Percentiles rank a stretch among this genome's conserved stretches.
Conservation (phyloP, 768 basidiomycete species). For the Tulasnella sp. region DNA sequence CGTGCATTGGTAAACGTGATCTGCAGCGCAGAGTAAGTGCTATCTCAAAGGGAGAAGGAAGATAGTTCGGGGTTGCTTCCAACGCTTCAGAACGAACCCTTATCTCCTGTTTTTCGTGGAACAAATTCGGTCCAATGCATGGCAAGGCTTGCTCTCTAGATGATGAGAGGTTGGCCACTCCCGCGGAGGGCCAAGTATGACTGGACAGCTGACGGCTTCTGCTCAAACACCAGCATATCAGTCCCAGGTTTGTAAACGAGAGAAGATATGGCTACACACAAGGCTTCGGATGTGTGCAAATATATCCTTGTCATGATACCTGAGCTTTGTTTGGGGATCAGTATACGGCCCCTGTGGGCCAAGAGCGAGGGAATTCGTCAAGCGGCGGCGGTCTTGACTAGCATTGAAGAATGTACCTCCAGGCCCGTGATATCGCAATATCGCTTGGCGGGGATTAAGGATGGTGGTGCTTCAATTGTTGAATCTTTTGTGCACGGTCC, state of each 20-base stretch:
- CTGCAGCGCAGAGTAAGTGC: no score
- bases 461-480: slow-evolving; percentile 78
- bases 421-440: slow-evolving; percentile 84
- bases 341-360: slow-evolving; percentile 63
- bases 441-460: slow-evolving; percentile 58
- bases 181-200: slow-evolving; percentile 2
- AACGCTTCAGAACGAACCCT: no score
- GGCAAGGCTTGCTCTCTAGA: no score
- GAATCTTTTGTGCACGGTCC: slow-evolving; percentile 37
- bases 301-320: slow-evolving; percentile 80
- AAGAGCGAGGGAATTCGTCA: neutral
- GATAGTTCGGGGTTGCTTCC: no score
- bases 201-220: slow-evolving; percentile 13
- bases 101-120: no score
- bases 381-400: neutral
- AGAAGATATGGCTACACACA: slow-evolving; percentile 30
- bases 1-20: no score
- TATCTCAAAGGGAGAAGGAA: no score
- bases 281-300: slow-evolving; percentile 70
- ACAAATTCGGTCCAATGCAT: no score
- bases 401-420: slow-evolving; percentile 38
- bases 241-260: no score
- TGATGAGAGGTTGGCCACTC: slow-evolving; percentile 6
- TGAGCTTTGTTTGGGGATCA: slow-evolving; percentile 64
- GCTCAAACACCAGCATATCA: no score